Evolutionary conservation across 2,329 filamentous ascomycete species (phyloP).

Genomic region (Xylariaceae sp.): DNA sequence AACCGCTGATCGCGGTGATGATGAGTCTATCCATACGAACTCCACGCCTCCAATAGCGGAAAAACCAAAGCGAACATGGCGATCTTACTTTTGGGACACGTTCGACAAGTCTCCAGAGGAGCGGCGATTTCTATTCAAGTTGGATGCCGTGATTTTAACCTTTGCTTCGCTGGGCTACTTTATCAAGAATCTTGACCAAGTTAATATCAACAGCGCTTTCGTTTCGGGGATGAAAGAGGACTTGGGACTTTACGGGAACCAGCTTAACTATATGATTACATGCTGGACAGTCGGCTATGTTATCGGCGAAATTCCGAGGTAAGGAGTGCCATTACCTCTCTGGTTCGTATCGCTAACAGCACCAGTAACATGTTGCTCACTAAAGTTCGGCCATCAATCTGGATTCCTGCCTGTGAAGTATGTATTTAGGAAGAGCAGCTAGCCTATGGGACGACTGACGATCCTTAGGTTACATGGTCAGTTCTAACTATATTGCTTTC

Average conservation of each 20-base stretch:
- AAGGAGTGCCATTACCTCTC: not conserved
- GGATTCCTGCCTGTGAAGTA: constrained; percentile 41
- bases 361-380: constrained; percentile 40
- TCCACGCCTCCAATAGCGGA: constrained; percentile 21
- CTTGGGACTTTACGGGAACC: constrained; percentile 43
- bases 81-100: constrained; percentile 53
- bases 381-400: constrained; percentile 41
- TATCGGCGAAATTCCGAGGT: constrained; percentile 38
- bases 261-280: constrained; percentile 40
- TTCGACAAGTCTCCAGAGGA: constrained; percentile 47
- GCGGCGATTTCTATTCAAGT: constrained; percentile 45
- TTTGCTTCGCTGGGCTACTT: constrained; percentile 47
- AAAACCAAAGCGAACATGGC: constrained; percentile 46
- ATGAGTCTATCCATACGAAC: constrained; percentile 9
- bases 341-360: constrained; percentile 10
- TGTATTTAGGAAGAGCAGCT: not conserved
- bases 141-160: constrained; percentile 45
- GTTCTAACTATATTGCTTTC: constrained; percentile 39
- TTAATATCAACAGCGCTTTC: constrained; percentile 47
- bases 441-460: not conserved
- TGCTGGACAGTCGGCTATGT: constrained; percentile 38
- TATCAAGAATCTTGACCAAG: constrained; percentile 43
- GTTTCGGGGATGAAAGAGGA: constrained; percentile 51
- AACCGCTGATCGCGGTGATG: constrained; percentile 14
- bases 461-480: constrained; percentile 32